These are phyloP conservation scores for Solanum aculeatissimum DNA, from an alignment of 305 asterid genomes.

Conservation along the genomic window DNA sequence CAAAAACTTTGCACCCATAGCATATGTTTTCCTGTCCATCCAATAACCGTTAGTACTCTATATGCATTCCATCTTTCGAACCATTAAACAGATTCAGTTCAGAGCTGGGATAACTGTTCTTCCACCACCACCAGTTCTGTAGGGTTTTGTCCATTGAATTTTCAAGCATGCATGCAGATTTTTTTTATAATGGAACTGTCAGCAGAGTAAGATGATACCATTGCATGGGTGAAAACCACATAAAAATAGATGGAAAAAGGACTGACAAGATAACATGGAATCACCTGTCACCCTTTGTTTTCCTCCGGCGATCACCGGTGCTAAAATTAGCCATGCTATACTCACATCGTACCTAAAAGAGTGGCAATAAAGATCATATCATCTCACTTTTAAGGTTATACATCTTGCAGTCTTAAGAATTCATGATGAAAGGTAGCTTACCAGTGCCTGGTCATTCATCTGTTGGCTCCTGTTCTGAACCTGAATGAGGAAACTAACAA, in stretches of 20 bases:
- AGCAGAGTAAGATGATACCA: neutral
- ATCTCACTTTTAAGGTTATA: neutral
- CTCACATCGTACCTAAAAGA: constrained; percentile 77
- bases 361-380: neutral
- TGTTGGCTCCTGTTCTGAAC: constrained; percentile 85
- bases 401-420: neutral
- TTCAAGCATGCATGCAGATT: neutral
- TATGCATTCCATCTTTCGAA: neutral
- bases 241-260: neutral
- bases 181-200: neutral
- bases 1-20: neutral
- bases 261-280: neutral
- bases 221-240: neutral
- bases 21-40: neutral
- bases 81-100: neutral
- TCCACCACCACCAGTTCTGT: neutral
- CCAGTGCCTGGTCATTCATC: constrained; percentile 75
- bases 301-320: constrained; percentile 89
- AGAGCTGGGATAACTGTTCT: neutral
- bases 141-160: neutral
- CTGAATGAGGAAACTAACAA: constrained; percentile 26
- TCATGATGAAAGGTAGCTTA: constrained; percentile 22
- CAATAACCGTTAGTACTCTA: neutral
- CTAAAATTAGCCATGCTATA: constrained; percentile 99
- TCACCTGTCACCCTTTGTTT: constrained; percentile 91